A percentile compares a stretch with the other conserved stretches of the same genome.
Conservation (phyloP, 2,329 filamentous ascomycete species). For the Chrysoporthe puriensis region DNA sequence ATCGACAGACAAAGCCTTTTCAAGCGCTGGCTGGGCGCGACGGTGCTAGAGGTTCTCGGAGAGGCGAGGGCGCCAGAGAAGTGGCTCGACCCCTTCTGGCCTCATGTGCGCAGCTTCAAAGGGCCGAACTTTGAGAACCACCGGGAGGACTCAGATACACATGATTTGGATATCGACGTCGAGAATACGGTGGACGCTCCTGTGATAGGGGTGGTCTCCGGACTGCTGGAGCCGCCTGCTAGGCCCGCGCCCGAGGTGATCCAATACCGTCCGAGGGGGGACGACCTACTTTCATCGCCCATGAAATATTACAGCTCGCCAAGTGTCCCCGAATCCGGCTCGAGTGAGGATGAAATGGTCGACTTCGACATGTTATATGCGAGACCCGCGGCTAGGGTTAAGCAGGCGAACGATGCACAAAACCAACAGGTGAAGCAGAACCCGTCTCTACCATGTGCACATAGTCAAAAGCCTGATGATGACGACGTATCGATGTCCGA, state of each 20-base stretch:
- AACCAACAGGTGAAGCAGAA: too few species aligned
- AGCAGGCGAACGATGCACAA: too few species aligned
- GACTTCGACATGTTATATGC: not conserved
- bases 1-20: not conserved
- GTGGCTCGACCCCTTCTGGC: conserved; percentile 18
- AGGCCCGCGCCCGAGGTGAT: not conserved
- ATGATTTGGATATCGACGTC: too few species aligned
- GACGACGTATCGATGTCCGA: too few species aligned
- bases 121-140: not conserved
- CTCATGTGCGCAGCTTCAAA: not conserved
- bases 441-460: too few species aligned
- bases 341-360: not conserved
- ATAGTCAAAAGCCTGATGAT: too few species aligned
- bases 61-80: not conserved
- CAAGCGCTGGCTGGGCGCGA: conserved; percentile 20
- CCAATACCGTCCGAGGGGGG: not conserved
- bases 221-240: too few species aligned
- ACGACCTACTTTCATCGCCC: conserved; percentile 5
- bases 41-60: conserved; percentile 16
- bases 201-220: too few species aligned
- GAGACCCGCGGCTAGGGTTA: too few species aligned
- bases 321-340: not conserved
- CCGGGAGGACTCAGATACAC: not conserved
- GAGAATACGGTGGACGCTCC: not conserved
- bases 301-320: not conserved